A percentile compares a stretch with the other conserved stretches of the same genome.
phyloP scores from a whole-genome alignment of 257 asterid genomes.

The Anisodus acutangulus region DNA sequence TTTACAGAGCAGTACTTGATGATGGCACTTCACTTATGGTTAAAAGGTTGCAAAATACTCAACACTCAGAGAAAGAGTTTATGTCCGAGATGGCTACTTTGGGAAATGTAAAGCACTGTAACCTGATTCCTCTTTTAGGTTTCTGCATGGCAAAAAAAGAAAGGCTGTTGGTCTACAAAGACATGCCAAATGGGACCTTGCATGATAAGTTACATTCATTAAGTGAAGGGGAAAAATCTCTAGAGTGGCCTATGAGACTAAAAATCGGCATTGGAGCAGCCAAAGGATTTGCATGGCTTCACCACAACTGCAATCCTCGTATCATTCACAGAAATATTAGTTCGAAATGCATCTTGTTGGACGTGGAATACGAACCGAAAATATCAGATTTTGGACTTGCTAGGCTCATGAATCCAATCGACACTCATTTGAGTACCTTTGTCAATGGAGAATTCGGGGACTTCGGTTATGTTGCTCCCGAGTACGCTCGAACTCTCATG shows the following conservation, averaged over 20 bases:
- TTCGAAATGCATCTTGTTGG: constrained; percentile 65
- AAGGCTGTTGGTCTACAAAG: constrained; percentile 60
- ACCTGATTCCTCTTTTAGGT: constrained; percentile 73
- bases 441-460: constrained; percentile 95
- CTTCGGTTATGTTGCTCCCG: constrained; percentile 89
- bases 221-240: constrained; percentile 37
- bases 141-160: constrained; percentile 64
- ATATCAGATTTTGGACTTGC: constrained; percentile 92
- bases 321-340: constrained; percentile 71
- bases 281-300: constrained; percentile 73
- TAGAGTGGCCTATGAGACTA: constrained; percentile 71
- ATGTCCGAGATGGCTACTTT: constrained; percentile 59
- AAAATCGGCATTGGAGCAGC: constrained; percentile 63
- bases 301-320: constrained; percentile 75
- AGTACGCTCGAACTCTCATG: constrained; percentile 67
- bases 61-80: constrained; percentile 70
- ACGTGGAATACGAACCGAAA: constrained; percentile 56
- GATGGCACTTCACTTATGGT: constrained; percentile 70
- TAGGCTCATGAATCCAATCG: constrained; percentile 86
- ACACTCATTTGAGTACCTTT: constrained; percentile 87
- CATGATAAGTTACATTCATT: constrained; percentile 56
- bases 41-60: constrained; percentile 67
- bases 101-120: constrained; percentile 61
- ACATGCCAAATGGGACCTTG: constrained; percentile 67
- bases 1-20: constrained; percentile 64